These are phyloP conservation scores for Lupinus albus DNA, from an alignment of 306 rosid genomes.

Conservation along the genomic window DNA sequence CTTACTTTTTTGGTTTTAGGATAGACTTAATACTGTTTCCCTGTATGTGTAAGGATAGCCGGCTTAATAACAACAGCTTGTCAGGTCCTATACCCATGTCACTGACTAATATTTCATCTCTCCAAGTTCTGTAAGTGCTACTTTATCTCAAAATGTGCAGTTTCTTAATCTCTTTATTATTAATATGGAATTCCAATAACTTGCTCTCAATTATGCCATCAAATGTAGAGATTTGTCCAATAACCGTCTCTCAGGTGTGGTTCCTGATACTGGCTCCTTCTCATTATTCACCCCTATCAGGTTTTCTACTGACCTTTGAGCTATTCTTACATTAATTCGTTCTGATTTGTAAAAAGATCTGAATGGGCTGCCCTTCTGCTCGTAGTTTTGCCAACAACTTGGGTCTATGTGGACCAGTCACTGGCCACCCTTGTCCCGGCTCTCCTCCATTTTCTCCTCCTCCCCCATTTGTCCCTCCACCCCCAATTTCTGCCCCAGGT, in stretches of 20 bases:
- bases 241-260: constrained; percentile 81
- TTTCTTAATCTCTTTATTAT: constrained; percentile 21
- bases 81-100: constrained; percentile 91
- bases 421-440: constrained; percentile 97
- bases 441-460: constrained; percentile 99
- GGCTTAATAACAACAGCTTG: constrained; percentile 98
- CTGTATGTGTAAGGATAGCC: constrained; percentile 77
- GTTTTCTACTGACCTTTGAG: constrained; percentile 44
- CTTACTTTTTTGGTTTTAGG: constrained; percentile 1
- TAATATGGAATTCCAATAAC: constrained; percentile 23
- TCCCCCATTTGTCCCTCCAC: constrained; percentile 96
- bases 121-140: constrained; percentile 93
- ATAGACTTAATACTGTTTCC: constrained; percentile 45
- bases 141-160: constrained; percentile 22
- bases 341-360: constrained; percentile 33
- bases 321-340: constrained; percentile 28
- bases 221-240: constrained; percentile 89
- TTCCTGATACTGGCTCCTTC: constrained; percentile 98
- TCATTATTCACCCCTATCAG: constrained; percentile 98
- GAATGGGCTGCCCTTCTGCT: constrained; percentile 27
- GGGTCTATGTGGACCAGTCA: constrained; percentile 96
- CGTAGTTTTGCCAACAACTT: constrained; percentile 95
- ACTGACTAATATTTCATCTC: constrained; percentile 84
- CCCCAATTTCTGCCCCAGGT: constrained; percentile 88
- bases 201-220: constrained; percentile 10